Evolutionary conservation across 257 asterid species (phyloP).

Genomic region (Buddleja alternifolia): DNA sequence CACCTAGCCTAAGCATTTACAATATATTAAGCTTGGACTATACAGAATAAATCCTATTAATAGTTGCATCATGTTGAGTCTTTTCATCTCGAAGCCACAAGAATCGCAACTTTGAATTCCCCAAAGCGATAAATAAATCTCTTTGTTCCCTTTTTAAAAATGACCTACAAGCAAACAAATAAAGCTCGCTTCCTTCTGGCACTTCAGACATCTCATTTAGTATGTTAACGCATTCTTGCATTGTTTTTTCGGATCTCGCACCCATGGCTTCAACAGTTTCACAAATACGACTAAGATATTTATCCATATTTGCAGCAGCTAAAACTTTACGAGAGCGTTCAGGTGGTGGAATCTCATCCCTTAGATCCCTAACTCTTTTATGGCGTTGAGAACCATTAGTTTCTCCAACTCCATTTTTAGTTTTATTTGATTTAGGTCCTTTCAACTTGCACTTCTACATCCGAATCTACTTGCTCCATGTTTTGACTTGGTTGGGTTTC

Average conservation of each 20-base stretch:
- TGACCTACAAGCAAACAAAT: neutral
- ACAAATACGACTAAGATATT: constrained; percentile 14
- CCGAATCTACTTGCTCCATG: too few relatives aligned
- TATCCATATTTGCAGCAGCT: constrained; percentile 3
- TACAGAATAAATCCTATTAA: too few relatives aligned
- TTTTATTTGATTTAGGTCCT: neutral
- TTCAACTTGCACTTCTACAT: neutral
- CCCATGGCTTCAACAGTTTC: constrained; percentile 12
- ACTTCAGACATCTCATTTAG: constrained; percentile 1
- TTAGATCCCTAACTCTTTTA: neutral
- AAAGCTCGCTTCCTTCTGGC: constrained; percentile 14
- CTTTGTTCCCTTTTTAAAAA: constrained; percentile 7
- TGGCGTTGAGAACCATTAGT: neutral
- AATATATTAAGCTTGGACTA: too few relatives aligned
- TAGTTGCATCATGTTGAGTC: too few relatives aligned
- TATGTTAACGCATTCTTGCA: constrained; percentile 1
- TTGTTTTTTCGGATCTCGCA: neutral
- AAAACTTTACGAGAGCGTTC: neutral
- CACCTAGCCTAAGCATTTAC: too few relatives aligned
- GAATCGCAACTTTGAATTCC: too few relatives aligned
- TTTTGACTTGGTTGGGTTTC: neutral
- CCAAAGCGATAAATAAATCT: constrained; percentile 5
- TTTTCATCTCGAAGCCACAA: too few relatives aligned
- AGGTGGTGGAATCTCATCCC: constrained; percentile 1
- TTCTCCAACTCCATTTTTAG: neutral